These are phyloP conservation scores for Rubia yunnanensis DNA, from an alignment of 257 asterid species.

Conservation along the genomic window DNA sequence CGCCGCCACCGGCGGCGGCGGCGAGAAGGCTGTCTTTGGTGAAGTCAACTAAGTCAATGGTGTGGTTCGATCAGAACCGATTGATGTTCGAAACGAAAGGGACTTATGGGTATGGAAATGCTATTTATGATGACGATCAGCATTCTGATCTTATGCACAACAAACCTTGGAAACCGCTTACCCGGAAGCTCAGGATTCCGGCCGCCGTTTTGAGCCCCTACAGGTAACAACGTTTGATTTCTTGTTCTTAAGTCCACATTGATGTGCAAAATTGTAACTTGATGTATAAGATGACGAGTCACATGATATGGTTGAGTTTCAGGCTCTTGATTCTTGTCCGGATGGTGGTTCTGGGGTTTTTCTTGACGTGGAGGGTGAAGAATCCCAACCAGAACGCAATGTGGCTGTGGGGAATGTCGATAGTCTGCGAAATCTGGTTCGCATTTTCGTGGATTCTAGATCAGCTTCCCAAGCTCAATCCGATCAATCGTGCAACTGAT, in stretches of 20 bases:
- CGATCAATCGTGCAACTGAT: constrained; percentile 71
- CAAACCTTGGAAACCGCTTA: constrained; percentile 85
- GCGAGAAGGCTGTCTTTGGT: constrained; percentile 41
- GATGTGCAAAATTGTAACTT: too few species aligned
- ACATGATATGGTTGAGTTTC: constrained; percentile 2
- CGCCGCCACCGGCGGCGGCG: neutral
- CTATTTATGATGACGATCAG: constrained; percentile 44
- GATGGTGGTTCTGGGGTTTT: constrained; percentile 54
- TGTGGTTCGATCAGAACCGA: constrained; percentile 63
- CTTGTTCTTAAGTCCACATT: too few species aligned
- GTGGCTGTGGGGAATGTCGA: constrained; percentile 80
- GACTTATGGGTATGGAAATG: constrained; percentile 83
- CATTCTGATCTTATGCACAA: constrained; percentile 49
- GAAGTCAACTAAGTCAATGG: constrained; percentile 56
- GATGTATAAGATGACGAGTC: too few species aligned
- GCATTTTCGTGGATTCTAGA: constrained; percentile 89
- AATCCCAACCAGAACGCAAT: constrained; percentile 70
- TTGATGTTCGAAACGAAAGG: constrained; percentile 81
- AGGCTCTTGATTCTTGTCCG: constrained; percentile 66
- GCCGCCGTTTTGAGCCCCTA: constrained; percentile 79
- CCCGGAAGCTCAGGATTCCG: constrained; percentile 66
- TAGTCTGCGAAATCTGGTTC: constrained; percentile 75
- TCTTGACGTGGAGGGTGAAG: constrained; percentile 56
- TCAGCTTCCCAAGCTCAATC: constrained; percentile 74
- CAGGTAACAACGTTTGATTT: constrained; percentile 47